Evolutionary conservation across 208 protist species (phyloP).

Genomic region (Leishmania guyanensis): DNA sequence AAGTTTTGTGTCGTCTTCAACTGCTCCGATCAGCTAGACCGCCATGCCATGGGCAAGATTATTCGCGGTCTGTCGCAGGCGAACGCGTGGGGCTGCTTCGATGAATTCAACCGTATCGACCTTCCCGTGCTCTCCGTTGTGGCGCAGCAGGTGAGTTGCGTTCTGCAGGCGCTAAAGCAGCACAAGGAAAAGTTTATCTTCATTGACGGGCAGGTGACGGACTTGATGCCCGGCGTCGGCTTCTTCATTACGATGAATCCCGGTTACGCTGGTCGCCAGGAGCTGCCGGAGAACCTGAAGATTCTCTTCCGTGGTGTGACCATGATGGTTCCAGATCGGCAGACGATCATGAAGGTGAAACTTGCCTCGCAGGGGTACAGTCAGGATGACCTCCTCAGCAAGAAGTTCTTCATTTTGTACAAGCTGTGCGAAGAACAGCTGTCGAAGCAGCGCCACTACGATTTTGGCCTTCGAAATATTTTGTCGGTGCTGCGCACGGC

Average conservation of each 20-base stretch:
- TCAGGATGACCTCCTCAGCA: constrained; percentile 91
- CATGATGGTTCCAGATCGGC: constrained; percentile 99
- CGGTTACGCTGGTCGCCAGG: constrained; percentile 97
- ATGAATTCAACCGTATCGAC: constrained; percentile 96
- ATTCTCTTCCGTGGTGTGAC: constrained; percentile 98
- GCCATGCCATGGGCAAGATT: constrained; percentile 95
- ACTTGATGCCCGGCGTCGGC: constrained; percentile 91
- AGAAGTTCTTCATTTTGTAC: constrained; percentile 96
- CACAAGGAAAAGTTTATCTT: constrained; percentile 94
- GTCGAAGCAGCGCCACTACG: constrained; percentile 98
- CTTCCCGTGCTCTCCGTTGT: constrained; percentile 94
- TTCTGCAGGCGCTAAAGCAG: constrained; percentile 92
- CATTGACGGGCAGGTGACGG: constrained; percentile 91
- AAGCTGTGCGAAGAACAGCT: constrained; percentile 98
- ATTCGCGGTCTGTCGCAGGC: constrained; percentile 94
- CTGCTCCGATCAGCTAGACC: constrained; percentile 95
- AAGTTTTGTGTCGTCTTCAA: constrained; percentile 96
- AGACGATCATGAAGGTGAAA: constrained; percentile 98
- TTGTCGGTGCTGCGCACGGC: constrained; percentile 97
- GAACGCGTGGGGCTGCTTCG: constrained; percentile 94
- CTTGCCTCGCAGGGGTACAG: constrained; percentile 94
- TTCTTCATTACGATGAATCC: constrained; percentile 99
- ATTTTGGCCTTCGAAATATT: constrained; percentile 98
- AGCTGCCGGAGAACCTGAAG: constrained; percentile 99
- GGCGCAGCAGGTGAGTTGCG: constrained; percentile 93